Conservation (phyloP, 257 asterid genomes). For the Salvia rosmarinus region DNA sequence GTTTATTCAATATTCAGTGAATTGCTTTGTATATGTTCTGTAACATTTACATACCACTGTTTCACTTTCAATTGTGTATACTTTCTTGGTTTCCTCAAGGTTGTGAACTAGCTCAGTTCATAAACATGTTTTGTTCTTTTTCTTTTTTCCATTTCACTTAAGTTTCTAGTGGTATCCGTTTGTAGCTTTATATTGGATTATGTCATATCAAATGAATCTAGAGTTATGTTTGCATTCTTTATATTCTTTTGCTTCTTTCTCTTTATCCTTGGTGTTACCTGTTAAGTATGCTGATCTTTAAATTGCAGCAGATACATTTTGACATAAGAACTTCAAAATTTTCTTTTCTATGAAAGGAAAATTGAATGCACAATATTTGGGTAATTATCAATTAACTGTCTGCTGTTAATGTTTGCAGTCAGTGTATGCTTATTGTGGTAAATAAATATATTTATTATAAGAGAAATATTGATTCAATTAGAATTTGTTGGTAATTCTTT, state of each 20-base stretch:
- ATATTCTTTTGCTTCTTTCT: neutral
- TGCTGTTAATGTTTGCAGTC: neutral
- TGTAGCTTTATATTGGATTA: neutral
- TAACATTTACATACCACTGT: neutral
- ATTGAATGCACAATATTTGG: neutral
- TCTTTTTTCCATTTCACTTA: neutral
- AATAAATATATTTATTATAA: neutral
- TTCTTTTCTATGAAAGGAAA: neutral
- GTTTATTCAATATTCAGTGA: neutral
- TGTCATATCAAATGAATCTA: conserved; percentile 9
- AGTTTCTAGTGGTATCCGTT: conserved; percentile 4
- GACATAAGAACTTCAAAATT: neutral
- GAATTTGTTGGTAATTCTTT: neutral
- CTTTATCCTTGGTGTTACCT: conserved; percentile 17
- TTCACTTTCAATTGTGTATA: neutral
- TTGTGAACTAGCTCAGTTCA: too few species aligned
- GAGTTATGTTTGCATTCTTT: neutral
- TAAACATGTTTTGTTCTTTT: too few species aligned
- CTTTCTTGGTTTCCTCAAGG: conserved; percentile 13
- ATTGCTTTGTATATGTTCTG: conserved; percentile 14
- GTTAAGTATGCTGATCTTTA: neutral
- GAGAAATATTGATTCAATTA: neutral
- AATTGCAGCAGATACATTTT: neutral
- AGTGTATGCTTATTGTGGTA: neutral
- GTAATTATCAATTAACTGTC: neutral